phyloP scores from a whole-genome alignment of 768 basidiomycete genomes.

The Lyophyllum atratum region DNA sequence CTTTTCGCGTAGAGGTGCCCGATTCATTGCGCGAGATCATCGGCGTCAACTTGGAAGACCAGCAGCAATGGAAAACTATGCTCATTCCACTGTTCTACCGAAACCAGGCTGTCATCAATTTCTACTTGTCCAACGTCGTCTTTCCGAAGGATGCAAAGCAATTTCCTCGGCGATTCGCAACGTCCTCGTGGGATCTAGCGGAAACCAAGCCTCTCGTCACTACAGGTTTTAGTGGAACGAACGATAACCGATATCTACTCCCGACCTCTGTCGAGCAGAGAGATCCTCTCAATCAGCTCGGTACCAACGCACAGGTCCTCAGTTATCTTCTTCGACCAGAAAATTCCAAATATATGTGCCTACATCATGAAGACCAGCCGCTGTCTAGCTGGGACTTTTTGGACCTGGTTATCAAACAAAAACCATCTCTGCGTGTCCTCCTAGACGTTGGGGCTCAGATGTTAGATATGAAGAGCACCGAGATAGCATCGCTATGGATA shows the following conservation, averaged over 20 bases:
- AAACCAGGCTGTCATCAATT: conserved; percentile 44
- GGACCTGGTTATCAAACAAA: conserved; percentile 31
- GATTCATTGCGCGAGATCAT: conserved; percentile 27
- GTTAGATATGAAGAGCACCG: conserved; percentile 46
- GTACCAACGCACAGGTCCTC: conserved; percentile 52
- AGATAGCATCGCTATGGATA: conserved; percentile 45
- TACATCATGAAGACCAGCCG: conserved; percentile 18
- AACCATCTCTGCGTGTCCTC: conserved; percentile 44
- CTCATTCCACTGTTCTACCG: conserved; percentile 36
- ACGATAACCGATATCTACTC: conserved; percentile 44
- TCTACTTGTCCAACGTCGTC: conserved; percentile 46
- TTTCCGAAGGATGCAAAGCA: conserved; percentile 53
- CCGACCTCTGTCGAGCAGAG: conserved; percentile 37
- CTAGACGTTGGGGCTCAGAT: conserved; percentile 62
- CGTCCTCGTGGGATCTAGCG: conserved; percentile 56
- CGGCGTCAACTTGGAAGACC: conserved; percentile 45
- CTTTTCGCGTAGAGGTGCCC: conserved; percentile 24
- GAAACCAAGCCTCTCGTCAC: conserved; percentile 34
- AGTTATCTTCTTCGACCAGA: conserved; percentile 38
- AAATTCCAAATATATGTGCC: conserved; percentile 37
- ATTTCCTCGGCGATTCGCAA: conserved; percentile 47
- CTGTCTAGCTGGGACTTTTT: conserved; percentile 29
- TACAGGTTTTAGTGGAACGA: conserved; percentile 60
- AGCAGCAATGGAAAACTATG: conserved; percentile 23
- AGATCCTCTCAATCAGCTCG: conserved; percentile 38